Conservation (phyloP, 495 filamentous ascomycete species). For the Viridothelium virens region DNA sequence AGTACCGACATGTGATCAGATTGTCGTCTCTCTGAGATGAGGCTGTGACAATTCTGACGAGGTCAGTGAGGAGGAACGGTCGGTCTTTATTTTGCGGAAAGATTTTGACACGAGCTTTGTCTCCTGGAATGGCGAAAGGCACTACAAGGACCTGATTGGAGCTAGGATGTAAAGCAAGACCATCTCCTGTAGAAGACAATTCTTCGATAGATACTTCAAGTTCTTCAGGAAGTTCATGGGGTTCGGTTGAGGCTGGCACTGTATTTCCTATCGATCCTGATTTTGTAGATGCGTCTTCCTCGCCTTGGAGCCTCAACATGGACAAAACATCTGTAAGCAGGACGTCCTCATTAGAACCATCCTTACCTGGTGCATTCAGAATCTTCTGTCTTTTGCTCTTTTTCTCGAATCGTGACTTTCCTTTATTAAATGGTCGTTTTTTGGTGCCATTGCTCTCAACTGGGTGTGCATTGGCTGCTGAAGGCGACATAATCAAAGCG, state of each 20-base stretch:
- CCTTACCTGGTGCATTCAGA: constrained; percentile 41
- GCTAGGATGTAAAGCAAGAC: constrained; percentile 58
- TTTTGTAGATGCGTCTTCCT: constrained; percentile 32
- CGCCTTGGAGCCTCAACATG: constrained; percentile 49
- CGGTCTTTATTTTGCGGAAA: constrained; percentile 55
- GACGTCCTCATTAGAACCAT: constrained; percentile 64
- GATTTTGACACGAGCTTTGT: constrained; percentile 71
- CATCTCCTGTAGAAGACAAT: constrained; percentile 86
- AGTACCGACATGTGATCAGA: constrained; percentile 74
- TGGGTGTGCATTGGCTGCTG: constrained; percentile 15
- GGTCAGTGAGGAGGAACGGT: constrained; percentile 66
- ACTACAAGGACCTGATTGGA: constrained; percentile 75
- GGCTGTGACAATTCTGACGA: constrained; percentile 65
- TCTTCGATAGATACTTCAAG: constrained; percentile 68
- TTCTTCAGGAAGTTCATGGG: constrained; percentile 56
- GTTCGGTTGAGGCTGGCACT: constrained; percentile 12
- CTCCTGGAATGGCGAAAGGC: constrained; percentile 81
- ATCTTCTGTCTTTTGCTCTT: constrained; percentile 50
- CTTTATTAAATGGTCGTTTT: constrained; percentile 31
- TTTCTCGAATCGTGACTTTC: constrained; percentile 37
- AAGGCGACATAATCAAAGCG: not conserved
- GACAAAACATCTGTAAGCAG: constrained; percentile 60
- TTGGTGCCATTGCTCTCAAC: constrained; percentile 22
- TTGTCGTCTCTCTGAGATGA: constrained; percentile 70
- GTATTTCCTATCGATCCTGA: constrained; percentile 6